Conservation (phyloP, 495 filamentous ascomycete genomes). For the Podospora fimiseda region DNA sequence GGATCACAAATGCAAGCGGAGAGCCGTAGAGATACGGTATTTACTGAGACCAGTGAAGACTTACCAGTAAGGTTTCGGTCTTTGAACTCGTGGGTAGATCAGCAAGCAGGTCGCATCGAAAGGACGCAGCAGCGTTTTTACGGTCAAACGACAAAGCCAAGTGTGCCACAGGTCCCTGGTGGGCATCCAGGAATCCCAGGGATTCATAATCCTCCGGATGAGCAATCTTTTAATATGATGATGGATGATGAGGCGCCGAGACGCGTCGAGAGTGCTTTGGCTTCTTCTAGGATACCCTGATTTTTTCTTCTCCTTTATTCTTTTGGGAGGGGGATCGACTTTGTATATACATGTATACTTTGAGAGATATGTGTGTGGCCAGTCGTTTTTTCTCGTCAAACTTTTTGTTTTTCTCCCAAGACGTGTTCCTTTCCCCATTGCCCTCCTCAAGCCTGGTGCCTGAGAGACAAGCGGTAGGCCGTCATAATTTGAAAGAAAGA, state of each 20-base stretch:
- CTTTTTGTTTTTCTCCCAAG: background rate
- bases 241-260: conserved; percentile 31
- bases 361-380: background rate
- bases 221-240: conserved; percentile 30
- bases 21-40: conserved; percentile 36
- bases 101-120: conserved; percentile 44
- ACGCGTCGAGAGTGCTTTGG: conserved; percentile 14
- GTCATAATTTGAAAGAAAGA: background rate
- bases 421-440: background rate
- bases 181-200: conserved; percentile 26
- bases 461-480: background rate
- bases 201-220: conserved; percentile 26
- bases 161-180: conserved; percentile 20
- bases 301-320: background rate
- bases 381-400: background rate
- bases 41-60: conserved; percentile 43
- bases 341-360: background rate
- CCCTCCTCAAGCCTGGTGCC: background rate
- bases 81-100: conserved; percentile 56
- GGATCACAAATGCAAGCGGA: conserved; percentile 17
- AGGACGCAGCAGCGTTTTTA: conserved; percentile 25
- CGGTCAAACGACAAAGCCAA: conserved; percentile 17
- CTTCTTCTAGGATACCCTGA: background rate
- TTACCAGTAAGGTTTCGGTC: conserved; percentile 49
- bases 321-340: background rate